Evolutionary conservation across 2,329 filamentous ascomycete species (phyloP).

Genomic region (Alternaria solani): DNA sequence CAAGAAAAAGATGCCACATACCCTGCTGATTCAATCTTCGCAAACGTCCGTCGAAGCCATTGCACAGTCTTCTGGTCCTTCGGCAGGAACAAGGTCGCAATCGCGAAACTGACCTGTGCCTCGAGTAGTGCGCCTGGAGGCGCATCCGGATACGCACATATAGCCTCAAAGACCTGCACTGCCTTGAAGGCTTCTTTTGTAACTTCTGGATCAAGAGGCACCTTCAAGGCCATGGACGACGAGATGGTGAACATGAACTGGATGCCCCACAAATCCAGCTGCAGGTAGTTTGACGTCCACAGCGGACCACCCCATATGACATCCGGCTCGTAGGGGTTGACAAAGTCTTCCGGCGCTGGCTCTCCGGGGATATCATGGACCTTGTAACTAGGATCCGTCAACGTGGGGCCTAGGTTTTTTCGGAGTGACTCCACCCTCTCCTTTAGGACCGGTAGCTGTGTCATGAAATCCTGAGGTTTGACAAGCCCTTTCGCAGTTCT

Average conservation of each 20-base stretch:
- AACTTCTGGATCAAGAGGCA: constrained; percentile 63
- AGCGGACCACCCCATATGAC: constrained; percentile 72
- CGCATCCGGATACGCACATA: constrained; percentile 74
- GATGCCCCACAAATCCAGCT: constrained; percentile 80
- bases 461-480: constrained; percentile 68
- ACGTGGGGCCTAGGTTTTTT: constrained; percentile 65
- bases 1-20: constrained; percentile 56
- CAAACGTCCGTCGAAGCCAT: constrained; percentile 84
- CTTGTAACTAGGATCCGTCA: constrained; percentile 68
- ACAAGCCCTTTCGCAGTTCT: constrained; percentile 71
- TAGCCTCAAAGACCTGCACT: constrained; percentile 80
- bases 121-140: constrained; percentile 75
- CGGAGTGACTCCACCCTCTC: constrained; percentile 54
- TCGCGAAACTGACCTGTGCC: constrained; percentile 77
- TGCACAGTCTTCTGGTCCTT: constrained; percentile 74
- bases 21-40: constrained; percentile 79
- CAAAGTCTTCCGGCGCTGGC: constrained; percentile 69
- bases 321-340: constrained; percentile 75
- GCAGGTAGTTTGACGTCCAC: constrained; percentile 77
- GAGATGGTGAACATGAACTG: constrained; percentile 83
- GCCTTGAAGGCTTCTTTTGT: constrained; percentile 70
- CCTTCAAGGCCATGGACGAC: constrained; percentile 64
- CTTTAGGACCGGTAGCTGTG: constrained; percentile 62
- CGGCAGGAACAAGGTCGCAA: constrained; percentile 81
- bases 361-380: constrained; percentile 70